These are phyloP conservation scores for Acacia confusa DNA, from an alignment of 306 rosid species.

Conservation along the genomic window DNA sequence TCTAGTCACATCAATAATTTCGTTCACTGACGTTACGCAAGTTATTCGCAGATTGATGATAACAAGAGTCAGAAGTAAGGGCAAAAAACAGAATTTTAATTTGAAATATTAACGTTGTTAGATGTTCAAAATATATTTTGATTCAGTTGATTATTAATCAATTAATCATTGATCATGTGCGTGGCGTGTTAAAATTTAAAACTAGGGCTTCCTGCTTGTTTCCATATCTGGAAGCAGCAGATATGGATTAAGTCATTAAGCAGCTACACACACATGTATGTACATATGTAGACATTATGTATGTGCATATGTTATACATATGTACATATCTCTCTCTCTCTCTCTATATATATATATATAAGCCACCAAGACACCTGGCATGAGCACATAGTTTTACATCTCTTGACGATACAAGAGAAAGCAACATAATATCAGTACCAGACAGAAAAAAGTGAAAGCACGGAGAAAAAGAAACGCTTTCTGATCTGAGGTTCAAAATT, in stretches of 20 bases:
- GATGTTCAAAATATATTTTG: not conserved
- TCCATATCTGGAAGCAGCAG: not conserved
- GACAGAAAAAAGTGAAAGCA: conserved; percentile 40
- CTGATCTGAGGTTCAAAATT: not conserved
- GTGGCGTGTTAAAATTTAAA: not conserved
- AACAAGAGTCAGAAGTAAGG: not conserved
- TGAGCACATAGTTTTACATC: conserved; percentile 38
- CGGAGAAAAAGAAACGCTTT: conserved; percentile 11
- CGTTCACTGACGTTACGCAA: conserved; percentile 27
- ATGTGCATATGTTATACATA: no score
- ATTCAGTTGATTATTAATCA: not conserved
- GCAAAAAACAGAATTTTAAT: no score
- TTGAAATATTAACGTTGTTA: not conserved
- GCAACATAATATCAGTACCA: not conserved
- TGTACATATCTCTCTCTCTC: no score
- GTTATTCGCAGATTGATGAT: conserved; percentile 24
- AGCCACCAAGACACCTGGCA: not conserved
- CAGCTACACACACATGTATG: no score
- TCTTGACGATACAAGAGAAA: conserved; percentile 32
- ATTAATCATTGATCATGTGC: not conserved
- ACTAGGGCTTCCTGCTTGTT: not conserved
- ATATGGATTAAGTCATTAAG: not conserved
- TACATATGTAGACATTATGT: no score
- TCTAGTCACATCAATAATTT: conserved; percentile 27
- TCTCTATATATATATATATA: not conserved